Conservation (phyloP, 2,329 filamentous ascomycete species). For the Neopestalotiopsis sp. region DNA sequence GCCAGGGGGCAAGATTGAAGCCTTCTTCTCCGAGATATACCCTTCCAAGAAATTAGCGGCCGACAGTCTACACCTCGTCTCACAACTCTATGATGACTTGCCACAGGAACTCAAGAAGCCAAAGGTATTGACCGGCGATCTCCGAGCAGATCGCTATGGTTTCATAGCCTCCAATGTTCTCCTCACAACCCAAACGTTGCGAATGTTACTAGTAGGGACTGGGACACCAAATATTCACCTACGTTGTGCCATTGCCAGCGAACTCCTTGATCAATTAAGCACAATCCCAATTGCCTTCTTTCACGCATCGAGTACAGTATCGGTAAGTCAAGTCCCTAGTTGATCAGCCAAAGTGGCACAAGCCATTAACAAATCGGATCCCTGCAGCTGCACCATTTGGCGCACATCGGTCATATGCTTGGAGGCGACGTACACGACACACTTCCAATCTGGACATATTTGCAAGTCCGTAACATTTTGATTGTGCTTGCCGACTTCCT, state of each 20-base stretch:
- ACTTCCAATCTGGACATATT: constrained; percentile 5
- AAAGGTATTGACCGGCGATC: background rate
- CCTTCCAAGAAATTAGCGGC: constrained; percentile 2
- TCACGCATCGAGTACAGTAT: constrained; percentile 7
- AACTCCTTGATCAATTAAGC: constrained; percentile 5
- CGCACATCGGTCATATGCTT: constrained; percentile 10
- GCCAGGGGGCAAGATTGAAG: constrained; percentile 4
- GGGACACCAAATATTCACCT: background rate
- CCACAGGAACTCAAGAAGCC: constrained; percentile 8
- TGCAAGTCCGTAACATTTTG: constrained; percentile 9
- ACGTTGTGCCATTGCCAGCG: constrained; percentile 11
- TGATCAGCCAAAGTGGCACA: background rate
- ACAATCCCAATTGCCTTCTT: constrained; percentile 8
- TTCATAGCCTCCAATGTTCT: constrained; percentile 7
- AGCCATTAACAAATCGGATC: background rate
- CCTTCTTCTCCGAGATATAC: constrained; percentile 7
- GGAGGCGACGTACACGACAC: constrained; percentile 6
- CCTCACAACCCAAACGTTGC: constrained; percentile 6
- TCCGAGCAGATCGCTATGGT: constrained; percentile 5
- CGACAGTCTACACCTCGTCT: constrained; percentile 6
- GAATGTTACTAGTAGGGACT: constrained; percentile 11
- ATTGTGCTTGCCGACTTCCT: constrained; percentile 10
- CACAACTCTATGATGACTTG: constrained; percentile 2
- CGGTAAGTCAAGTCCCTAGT: background rate
- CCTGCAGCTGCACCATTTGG: background rate